Conservation (phyloP, 2,329 filamentous ascomycete species). For the Zasmidium cellare region DNA sequence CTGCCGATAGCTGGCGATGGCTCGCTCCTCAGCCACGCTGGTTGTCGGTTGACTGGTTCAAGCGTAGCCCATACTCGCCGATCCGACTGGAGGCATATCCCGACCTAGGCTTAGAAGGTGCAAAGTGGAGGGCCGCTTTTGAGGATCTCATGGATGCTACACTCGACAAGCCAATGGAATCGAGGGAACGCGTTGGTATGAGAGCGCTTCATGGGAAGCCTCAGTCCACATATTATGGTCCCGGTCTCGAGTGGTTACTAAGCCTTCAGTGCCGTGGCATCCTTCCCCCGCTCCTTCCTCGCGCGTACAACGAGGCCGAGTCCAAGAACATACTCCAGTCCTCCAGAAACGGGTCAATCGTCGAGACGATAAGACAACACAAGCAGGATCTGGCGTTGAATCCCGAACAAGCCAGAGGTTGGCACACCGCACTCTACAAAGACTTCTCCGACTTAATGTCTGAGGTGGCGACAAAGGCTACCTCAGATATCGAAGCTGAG, state of each 20-base stretch:
- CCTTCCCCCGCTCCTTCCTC: constrained; percentile 33
- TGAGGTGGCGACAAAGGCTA: constrained; percentile 19
- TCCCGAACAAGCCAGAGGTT: neutral
- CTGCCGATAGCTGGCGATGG: constrained; percentile 5
- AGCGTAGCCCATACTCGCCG: constrained; percentile 55
- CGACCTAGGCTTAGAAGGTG: constrained; percentile 33
- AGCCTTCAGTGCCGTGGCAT: constrained; percentile 37
- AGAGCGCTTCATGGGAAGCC: constrained; percentile 16
- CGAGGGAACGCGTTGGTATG: constrained; percentile 20
- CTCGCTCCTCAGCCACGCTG: constrained; percentile 22
- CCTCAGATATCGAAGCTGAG: constrained; percentile 11
- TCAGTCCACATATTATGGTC: constrained; percentile 28
- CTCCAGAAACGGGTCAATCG: neutral
- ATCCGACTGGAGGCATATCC: constrained; percentile 52
- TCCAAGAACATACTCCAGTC: neutral
- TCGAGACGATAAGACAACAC: constrained; percentile 15
- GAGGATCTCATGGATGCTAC: constrained; percentile 57
- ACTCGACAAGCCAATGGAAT: constrained; percentile 34
- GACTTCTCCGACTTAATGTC: constrained; percentile 19
- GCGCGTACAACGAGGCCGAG: neutral
- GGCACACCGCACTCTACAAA: neutral
- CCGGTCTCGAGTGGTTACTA: constrained; percentile 39
- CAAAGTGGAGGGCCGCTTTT: constrained; percentile 58
- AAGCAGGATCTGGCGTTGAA: constrained; percentile 1
- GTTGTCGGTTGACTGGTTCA: constrained; percentile 39